phyloP scores from a whole-genome alignment of 306 rosid species.

The Senna tora region DNA sequence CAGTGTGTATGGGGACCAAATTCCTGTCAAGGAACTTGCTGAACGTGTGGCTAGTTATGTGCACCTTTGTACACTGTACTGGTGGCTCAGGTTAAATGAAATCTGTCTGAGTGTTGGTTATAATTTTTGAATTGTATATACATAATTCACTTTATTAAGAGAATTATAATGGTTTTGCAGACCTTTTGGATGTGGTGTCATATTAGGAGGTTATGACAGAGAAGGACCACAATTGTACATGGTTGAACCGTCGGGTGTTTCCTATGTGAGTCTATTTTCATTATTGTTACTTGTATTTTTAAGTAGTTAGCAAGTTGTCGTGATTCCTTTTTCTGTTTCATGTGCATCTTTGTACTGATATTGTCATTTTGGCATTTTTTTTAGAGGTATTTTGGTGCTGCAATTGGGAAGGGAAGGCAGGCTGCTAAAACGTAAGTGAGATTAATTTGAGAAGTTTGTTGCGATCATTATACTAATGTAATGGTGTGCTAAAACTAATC shows the following conservation, averaged over 20 bases:
- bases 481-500: not conserved
- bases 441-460: not conserved
- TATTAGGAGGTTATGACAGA: conserved; percentile 96
- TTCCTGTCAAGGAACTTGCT: conserved; percentile 96
- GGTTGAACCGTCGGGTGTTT: conserved; percentile 97
- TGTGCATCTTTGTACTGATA: conserved; percentile 31
- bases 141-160: conserved; percentile 27
- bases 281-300: conserved; percentile 16
- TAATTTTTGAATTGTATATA: conserved; percentile 34
- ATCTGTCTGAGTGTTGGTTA: conserved; percentile 3
- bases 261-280: conserved; percentile 68
- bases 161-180: conserved; percentile 51
- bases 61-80: conserved; percentile 93
- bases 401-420: conserved; percentile 97
- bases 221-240: conserved; percentile 97
- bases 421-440: conserved; percentile 97
- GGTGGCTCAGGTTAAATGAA: conserved; percentile 92
- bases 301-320: conserved; percentile 14
- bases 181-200: conserved; percentile 98
- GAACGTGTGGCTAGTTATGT: conserved; percentile 97
- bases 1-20: conserved; percentile 84
- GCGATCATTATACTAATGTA: not conserved
- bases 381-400: conserved; percentile 96
- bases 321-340: not conserved
- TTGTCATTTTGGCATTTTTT: conserved; percentile 41